Base-by-base conservation (phyloP, 73 alveolate species). In the Paramecium bursaria region DNA sequence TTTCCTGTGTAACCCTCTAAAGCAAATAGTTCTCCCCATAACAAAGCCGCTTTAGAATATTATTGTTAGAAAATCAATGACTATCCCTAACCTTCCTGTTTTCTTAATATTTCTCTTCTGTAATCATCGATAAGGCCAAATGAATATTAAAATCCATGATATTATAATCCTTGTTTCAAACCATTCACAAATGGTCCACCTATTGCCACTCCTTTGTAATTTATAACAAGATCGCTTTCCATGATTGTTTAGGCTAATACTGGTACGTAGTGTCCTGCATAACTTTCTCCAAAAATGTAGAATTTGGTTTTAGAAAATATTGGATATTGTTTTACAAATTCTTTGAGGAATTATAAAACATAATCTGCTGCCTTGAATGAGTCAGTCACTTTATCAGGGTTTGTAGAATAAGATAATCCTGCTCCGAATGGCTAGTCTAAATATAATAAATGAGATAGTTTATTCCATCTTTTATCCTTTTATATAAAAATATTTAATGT, bases 251-350 rank as follows among this genome's bases (percentile, higher is more conserved):
- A 50, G 4, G 86, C 23, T 25, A 87, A 75, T 2, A 94, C 74
- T 3, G 89, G 98, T 46, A 91, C 74, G 86, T 92, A 94, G 47
- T 90, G 92, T 9, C 98, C 98, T 73, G 97, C 97, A 75, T 92
- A 94, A 61, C 95, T 87, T 86, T 94, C 98, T 9, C 98, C 98
- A 74, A 95, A 46, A 9, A 94, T 79, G 76, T 85, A 87, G 85
- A 94, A 80, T 26, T 73, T 50, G 35, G 91, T 87, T 22, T 87
- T 86, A 44, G 67, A 39, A 54, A 85, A 92, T 15, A 33, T 35
- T 9, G 82, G 17, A 13, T 67, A 46, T 14, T 67, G 33, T 7
- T 31, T 42, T 21, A 25, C 33, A 3, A 67, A 26, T 11, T 10
- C 23, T 7, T 44, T 14, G 7, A 67, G 23, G 82, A 67, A 67